phyloP scores from a whole-genome alignment of 192 early-diverging fungal species.

The Mycoemilia scoparia region DNA sequence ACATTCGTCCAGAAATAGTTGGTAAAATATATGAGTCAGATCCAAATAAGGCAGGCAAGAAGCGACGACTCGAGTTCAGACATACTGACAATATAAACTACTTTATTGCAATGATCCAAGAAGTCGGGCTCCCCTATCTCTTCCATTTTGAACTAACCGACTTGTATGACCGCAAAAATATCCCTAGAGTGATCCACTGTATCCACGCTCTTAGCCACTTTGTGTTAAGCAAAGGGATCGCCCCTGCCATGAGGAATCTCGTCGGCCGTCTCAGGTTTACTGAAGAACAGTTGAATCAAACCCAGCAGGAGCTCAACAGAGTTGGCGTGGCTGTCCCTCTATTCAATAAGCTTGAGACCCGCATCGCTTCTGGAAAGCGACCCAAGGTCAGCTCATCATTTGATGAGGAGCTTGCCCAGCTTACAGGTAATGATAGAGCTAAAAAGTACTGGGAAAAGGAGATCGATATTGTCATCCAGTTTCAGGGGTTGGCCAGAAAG shows the following conservation, averaged over 20 bases:
- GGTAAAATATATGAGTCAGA: constrained; percentile 56
- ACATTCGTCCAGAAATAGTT: constrained; percentile 66
- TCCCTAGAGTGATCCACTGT: constrained; percentile 97
- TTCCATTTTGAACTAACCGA: constrained; percentile 98
- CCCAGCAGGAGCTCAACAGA: constrained; percentile 66
- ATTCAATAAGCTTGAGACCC: constrained; percentile 63
- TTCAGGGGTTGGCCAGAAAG: constrained; percentile 25
- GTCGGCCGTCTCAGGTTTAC: constrained; percentile 84
- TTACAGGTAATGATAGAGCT: constrained; percentile 25
- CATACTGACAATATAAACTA: constrained; percentile 98
- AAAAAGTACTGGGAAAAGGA: constrained; percentile 30
- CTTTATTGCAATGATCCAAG: constrained; percentile 60
- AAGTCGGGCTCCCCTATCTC: constrained; percentile 68
- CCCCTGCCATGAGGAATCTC: constrained; percentile 82
- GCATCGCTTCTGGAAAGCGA: constrained; percentile 24
- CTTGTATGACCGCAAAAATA: constrained; percentile 96
- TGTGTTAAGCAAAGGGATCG: constrained; percentile 61
- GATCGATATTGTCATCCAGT: constrained; percentile 27
- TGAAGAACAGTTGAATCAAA: constrained; percentile 36
- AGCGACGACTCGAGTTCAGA: constrained; percentile 63
- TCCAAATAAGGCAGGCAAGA: constrained; percentile 12
- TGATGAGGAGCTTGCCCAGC: no score
- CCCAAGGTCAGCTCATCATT: no score
- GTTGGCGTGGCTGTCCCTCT: constrained; percentile 71
- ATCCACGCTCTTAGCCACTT: constrained; percentile 94